These are phyloP conservation scores for Uncinocarpus reesii DNA, from an alignment of 2,329 filamentous ascomycete genomes.

Conservation along the genomic window DNA sequence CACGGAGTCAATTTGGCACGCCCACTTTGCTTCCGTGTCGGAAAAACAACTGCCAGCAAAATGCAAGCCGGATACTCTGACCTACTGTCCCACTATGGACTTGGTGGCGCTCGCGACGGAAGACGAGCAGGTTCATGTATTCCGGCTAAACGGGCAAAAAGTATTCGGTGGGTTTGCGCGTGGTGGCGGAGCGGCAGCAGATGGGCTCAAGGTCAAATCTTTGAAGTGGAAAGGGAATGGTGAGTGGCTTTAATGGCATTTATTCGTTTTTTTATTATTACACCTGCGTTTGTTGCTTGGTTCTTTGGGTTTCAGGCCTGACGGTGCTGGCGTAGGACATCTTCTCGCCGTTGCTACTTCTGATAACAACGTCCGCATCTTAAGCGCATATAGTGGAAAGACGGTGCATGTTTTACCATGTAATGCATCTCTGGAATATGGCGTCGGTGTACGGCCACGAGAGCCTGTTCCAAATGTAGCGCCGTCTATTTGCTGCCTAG, in stretches of 20 bases:
- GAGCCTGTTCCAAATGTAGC: constrained; percentile 28
- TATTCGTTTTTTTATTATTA: neutral
- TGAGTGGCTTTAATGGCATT: constrained; percentile 28
- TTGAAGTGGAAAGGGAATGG: constrained; percentile 60
- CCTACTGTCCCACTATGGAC: constrained; percentile 77
- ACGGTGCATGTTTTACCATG: constrained; percentile 58
- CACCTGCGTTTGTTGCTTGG: neutral
- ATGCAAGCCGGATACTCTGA: constrained; percentile 44
- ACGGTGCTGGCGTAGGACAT: constrained; percentile 35
- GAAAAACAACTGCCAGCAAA: constrained; percentile 34
- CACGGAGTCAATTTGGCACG: neutral
- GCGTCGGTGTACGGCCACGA: neutral
- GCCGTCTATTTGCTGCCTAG: constrained; percentile 38
- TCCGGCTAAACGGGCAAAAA: constrained; percentile 64
- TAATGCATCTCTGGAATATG: neutral
- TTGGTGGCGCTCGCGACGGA: constrained; percentile 62
- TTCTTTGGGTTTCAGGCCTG: neutral
- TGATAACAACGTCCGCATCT: constrained; percentile 65
- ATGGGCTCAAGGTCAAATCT: constrained; percentile 23
- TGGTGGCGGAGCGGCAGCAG: constrained; percentile 23
- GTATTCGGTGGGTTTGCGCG: constrained; percentile 47
- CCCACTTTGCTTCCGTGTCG: constrained; percentile 30
- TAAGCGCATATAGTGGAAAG: constrained; percentile 72
- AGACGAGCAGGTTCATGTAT: constrained; percentile 61
- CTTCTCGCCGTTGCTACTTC: constrained; percentile 75